phyloP scores from a whole-genome alignment of 768 basidiomycete species.

The Solioccasus polychromus region DNA sequence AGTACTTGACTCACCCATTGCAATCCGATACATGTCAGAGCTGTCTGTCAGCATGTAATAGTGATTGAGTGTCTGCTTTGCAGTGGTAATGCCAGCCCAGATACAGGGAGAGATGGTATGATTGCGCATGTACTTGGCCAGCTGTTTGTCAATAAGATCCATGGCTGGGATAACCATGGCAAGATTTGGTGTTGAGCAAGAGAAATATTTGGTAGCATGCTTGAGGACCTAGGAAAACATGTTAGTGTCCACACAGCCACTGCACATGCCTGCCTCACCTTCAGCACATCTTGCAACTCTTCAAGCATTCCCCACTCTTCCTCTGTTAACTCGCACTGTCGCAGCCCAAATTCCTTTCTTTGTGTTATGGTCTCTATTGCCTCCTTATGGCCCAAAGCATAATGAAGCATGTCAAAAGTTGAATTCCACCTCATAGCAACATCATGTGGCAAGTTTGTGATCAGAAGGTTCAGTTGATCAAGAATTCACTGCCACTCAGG shows the following conservation, averaged over 20 bases:
- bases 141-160: slow-evolving; percentile 29
- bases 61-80: slow-evolving; percentile 1
- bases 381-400: neutral
- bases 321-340: too few relatives aligned
- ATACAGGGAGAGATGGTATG: neutral
- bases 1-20: neutral
- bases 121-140: slow-evolving; percentile 4
- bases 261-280: neutral
- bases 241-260: neutral
- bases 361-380: neutral
- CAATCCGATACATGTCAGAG: neutral
- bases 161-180: slow-evolving; percentile 32
- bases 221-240: slow-evolving; percentile 20
- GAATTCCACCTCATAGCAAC: neutral
- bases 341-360: neutral
- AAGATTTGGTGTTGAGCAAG: slow-evolving; percentile 17
- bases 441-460: neutral
- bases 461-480: neutral
- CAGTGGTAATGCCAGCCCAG: neutral
- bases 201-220: slow-evolving; percentile 27
- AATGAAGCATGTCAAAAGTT: neutral
- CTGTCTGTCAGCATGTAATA: slow-evolving; percentile 1
- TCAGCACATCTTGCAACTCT: neutral
- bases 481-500: neutral
- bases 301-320: too few relatives aligned